phyloP scores from a whole-genome alignment of 2,329 filamentous ascomycete genomes.

The Pochonia chlamydosporia region DNA sequence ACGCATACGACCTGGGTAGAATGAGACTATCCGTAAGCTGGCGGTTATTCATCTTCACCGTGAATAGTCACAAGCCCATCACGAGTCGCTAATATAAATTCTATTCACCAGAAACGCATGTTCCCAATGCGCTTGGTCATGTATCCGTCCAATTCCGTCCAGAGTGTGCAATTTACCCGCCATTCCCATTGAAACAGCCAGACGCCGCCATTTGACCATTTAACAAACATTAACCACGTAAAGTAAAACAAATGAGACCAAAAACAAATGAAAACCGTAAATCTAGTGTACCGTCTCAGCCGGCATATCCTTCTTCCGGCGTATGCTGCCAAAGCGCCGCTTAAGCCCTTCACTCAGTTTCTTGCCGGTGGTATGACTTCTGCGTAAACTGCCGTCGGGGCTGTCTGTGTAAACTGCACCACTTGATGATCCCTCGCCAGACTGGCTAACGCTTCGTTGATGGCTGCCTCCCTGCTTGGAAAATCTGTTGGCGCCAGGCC shows the following conservation, averaged over 20 bases:
- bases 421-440: conserved; percentile 17
- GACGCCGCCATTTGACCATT: not conserved
- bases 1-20: too few relatives aligned
- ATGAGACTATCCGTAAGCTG: too few relatives aligned
- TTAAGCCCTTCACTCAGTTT: conserved; percentile 45
- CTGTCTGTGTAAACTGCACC: conserved; percentile 15
- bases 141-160: not conserved
- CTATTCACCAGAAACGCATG: not conserved
- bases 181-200: not conserved
- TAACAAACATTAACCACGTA: not conserved
- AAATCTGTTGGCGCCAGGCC: conserved; percentile 23
- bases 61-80: too few relatives aligned
- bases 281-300: conserved; percentile 9
- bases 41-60: too few relatives aligned
- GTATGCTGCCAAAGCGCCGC: conserved; percentile 47
- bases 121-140: not conserved
- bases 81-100: too few relatives aligned
- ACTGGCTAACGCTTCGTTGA: conserved; percentile 40
- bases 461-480: conserved; percentile 19
- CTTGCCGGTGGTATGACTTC: conserved; percentile 37
- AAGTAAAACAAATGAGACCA: not conserved
- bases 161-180: too few relatives aligned
- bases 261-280: not conserved
- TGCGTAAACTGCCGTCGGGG: conserved; percentile 22
- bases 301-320: conserved; percentile 31